Percentiles rank a stretch among this genome's conserved stretches.
These are phyloP conservation scores for Hanseniaspora lachancei DNA, from an alignment of 805 yeast species.

Conservation along the genomic window DNA sequence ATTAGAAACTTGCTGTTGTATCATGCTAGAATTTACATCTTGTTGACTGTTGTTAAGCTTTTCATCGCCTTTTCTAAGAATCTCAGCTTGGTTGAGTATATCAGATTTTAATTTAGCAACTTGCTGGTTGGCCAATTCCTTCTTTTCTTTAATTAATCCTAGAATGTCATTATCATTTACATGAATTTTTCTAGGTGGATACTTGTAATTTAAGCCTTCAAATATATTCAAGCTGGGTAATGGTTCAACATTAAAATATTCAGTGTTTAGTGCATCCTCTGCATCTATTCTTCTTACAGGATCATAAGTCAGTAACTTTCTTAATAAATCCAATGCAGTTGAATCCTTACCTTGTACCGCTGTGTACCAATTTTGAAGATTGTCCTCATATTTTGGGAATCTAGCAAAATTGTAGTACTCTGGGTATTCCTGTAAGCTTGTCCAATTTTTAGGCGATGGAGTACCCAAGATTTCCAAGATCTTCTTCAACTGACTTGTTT, in stretches of 20 bases:
- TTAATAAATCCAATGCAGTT: conserved; percentile 51
- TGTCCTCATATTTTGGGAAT: conserved; percentile 42
- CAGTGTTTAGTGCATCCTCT: conserved; percentile 57
- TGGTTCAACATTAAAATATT: conserved; percentile 53
- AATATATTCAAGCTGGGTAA: conserved; percentile 72
- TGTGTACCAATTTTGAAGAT: conserved; percentile 74
- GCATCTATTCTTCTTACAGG: conserved; percentile 75
- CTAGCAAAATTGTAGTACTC: conserved; percentile 47
- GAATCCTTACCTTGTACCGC: conserved; percentile 64
- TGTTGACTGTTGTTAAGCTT: not conserved
- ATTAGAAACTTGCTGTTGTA: conserved; percentile 4
- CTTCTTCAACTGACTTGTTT: conserved; percentile 78
- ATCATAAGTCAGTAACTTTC: conserved; percentile 62
- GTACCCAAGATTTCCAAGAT: conserved; percentile 89
- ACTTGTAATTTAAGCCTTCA: conserved; percentile 55
- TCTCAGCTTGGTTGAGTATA: not conserved
- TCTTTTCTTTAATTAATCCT: conserved; percentile 19
- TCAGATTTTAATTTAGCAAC: conserved; percentile 12
- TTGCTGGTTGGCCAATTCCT: conserved; percentile 18
- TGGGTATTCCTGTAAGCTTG: conserved; percentile 64
- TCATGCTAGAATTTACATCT: not conserved
- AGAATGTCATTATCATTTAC: conserved; percentile 73
- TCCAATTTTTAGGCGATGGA: conserved; percentile 71
- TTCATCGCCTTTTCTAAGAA: not conserved
- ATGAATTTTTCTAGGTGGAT: conserved; percentile 78